These are phyloP conservation scores for Pleurotus platypus DNA, from an alignment of 768 basidiomycete genomes.

Conservation along the genomic window DNA sequence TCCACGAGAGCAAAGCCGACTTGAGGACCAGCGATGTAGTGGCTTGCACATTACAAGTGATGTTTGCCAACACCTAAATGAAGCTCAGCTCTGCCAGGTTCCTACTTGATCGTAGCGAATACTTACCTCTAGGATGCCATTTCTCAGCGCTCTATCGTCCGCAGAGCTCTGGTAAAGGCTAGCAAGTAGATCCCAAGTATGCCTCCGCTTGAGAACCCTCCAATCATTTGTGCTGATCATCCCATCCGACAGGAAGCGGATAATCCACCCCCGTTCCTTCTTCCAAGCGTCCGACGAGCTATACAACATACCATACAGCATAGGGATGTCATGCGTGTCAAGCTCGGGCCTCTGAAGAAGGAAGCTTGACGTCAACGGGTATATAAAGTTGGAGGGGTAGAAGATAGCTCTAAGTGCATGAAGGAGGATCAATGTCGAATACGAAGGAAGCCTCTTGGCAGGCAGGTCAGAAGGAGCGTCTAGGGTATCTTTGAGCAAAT, in stretches of 20 bases:
- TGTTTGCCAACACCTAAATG: conserved; percentile 64
- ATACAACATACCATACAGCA: conserved; percentile 88
- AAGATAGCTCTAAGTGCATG: conserved; percentile 82
- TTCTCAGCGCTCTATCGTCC: conserved; percentile 48
- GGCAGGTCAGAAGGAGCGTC: conserved; percentile 33
- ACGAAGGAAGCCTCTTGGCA: conserved; percentile 65
- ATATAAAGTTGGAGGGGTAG: conserved; percentile 85
- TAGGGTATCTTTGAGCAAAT: conserved; percentile 57
- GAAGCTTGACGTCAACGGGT: conserved; percentile 83
- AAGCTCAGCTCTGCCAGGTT: neutral
- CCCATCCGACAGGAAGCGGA: conserved; percentile 78
- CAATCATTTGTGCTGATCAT: conserved; percentile 77
- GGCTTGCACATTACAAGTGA: conserved; percentile 69
- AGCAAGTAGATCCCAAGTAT: conserved; percentile 86
- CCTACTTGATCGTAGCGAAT: neutral
- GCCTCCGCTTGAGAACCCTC: conserved; percentile 73
- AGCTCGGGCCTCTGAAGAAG: conserved; percentile 84
- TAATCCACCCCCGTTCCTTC: conserved; percentile 87
- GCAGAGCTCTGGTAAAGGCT: conserved; percentile 72
- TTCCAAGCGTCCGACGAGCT: conserved; percentile 78
- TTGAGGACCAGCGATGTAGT: conserved; percentile 68
- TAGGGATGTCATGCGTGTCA: conserved; percentile 80
- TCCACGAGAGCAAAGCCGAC: conserved; percentile 75
- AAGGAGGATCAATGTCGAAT: conserved; percentile 75
- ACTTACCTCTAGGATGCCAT: conserved; percentile 65